These are phyloP conservation scores for Atalantia buxifolia DNA, from an alignment of 345 rosid species.

Conservation along the genomic window DNA sequence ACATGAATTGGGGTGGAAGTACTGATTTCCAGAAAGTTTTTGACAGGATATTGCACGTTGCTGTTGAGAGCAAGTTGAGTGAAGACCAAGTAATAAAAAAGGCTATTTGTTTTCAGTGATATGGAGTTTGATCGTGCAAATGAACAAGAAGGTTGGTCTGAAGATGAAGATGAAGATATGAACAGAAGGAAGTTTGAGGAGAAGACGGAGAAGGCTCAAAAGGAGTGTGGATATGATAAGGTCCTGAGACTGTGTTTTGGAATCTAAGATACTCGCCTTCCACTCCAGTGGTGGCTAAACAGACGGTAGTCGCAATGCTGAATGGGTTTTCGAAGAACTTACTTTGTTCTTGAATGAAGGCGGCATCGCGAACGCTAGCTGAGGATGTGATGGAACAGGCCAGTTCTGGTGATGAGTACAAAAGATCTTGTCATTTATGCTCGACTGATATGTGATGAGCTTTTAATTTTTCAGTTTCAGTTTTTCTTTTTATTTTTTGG, in stretches of 20 bases:
- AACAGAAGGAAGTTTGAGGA: too few relatives aligned
- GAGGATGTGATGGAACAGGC: constrained; percentile 8
- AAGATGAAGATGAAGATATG: too few relatives aligned
- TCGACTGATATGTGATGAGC: neutral
- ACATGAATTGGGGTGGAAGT: too few relatives aligned
- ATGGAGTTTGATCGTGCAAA: too few relatives aligned
- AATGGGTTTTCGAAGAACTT: constrained; percentile 23
- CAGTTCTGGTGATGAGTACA: constrained; percentile 2
- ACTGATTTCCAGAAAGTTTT: too few relatives aligned
- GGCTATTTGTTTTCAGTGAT: too few relatives aligned
- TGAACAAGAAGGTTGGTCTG: too few relatives aligned
- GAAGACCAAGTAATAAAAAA: too few relatives aligned
- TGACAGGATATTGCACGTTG: too few relatives aligned
- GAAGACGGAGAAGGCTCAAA: too few relatives aligned
- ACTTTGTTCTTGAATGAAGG: constrained; percentile 14
- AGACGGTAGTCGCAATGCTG: constrained; percentile 11
- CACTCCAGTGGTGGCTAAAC: neutral
- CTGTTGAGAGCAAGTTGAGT: too few relatives aligned
- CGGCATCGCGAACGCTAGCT: neutral
- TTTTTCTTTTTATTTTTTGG: neutral
- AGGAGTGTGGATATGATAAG: neutral
- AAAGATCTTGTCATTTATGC: constrained; percentile 8
- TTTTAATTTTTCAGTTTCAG: too few relatives aligned
- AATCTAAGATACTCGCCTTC: constrained; percentile 7
- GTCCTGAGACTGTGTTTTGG: constrained; percentile 25